Evolutionary conservation across 1,139 yeast genomes (phyloP), one percentile per base, ranked within the genome.

Genomic region (Taiozyma onychis): DNA sequence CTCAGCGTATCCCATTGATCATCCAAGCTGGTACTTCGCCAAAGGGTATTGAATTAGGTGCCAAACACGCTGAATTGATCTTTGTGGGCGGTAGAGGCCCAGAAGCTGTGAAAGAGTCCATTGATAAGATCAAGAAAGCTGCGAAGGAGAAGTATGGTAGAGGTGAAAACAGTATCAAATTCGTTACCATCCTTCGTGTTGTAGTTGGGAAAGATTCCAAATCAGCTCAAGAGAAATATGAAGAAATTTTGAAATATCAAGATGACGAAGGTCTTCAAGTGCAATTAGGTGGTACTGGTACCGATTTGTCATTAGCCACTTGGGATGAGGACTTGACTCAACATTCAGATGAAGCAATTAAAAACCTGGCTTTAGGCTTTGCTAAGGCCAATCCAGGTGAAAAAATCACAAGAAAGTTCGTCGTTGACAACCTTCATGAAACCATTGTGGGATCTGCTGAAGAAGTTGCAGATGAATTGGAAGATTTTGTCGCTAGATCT

Each of bases 11-110:
- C n/a, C 76, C 76, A 1, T 70, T 72, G 6, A 65, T 74, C 44
- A 63, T 74, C 39, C 78, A 74, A 57, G 78, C 78, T 2, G 78
- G 78, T 27, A 68, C 76, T 24, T 74, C 77, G 1, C 62, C 67
- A 27, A 68, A 67, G 26, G 78, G 78, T 28, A 68, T 66, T 49
- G 70, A 70, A n/a, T 68, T 71, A 58, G 77, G 76, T 16, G 77
- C 78, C 14, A 67, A 67, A 52, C 69, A 72, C 57, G 77, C 76
- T 3, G 77, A 73, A 54, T 66, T 67, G 10, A 70, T 71, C n/a
- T 74, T 73, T 55, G 61, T 72, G 24, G 66, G 72, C 27, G 51
- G 67, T 26, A 48, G 51, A 44, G 27, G 43, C 18, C 72, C 73
- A 3, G 72, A 69, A 49, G 61, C 58, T n/a, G 58, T 69, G 24